Percentiles rank a stretch among this genome's conserved stretches.
Evolutionary conservation across 2,329 filamentous ascomycete species (phyloP).

Genomic region (Epichloe bromicola): DNA sequence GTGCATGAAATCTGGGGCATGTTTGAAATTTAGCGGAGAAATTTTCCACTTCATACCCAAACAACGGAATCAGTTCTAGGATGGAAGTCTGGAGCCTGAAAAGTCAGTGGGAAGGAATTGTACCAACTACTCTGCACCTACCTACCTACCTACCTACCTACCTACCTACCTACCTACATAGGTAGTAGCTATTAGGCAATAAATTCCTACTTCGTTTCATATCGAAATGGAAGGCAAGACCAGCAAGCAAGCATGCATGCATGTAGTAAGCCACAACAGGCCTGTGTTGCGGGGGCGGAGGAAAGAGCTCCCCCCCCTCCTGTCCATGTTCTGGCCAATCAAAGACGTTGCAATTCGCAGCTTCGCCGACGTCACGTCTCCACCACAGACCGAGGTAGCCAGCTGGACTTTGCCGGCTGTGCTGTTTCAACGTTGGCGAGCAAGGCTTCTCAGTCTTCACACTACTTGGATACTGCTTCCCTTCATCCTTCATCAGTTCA

Average conservation of each 20-base stretch:
- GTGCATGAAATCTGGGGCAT: background rate
- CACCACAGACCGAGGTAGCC: constrained; percentile 1
- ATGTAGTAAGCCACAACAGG: no score
- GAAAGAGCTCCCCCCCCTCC: background rate
- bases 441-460: background rate
- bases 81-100: background rate
- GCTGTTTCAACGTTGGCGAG: background rate
- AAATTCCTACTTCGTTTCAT: background rate
- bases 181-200: no score
- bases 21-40: background rate
- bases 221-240: background rate
- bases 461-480: background rate
- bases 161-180: background rate
- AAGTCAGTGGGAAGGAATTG: background rate
- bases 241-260: no score
- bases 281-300: no score
- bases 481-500: background rate
- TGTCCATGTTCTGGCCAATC: background rate
- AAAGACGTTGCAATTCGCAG: background rate
- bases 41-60: background rate
- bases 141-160: background rate
- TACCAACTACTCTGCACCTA: background rate
- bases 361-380: background rate
- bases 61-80: background rate
- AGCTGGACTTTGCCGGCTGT: background rate